These are phyloP conservation scores for Rhexocercosporidium sp. DNA, from an alignment of 2,329 filamentous ascomycete species.

Conservation along the genomic window DNA sequence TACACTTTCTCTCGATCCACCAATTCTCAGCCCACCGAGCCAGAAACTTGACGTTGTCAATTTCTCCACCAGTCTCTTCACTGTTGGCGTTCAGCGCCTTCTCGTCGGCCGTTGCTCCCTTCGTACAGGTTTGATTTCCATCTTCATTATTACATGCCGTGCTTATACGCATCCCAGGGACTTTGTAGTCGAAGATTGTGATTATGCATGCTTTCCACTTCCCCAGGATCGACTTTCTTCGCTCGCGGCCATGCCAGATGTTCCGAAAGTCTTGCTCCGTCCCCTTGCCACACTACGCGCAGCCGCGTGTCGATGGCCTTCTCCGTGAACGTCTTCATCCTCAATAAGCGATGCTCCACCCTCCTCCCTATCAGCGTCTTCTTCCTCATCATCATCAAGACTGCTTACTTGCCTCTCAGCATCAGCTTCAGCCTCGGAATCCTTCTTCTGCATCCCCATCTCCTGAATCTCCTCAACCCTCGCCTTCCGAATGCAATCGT, in stretches of 20 bases:
- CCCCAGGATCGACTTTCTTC: neutral
- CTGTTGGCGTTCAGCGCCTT: neutral
- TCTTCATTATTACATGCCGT: neutral
- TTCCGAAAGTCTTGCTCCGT: neutral
- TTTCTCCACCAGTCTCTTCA: neutral
- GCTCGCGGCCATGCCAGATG: neutral
- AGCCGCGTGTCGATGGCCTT: no score
- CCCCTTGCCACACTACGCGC: neutral
- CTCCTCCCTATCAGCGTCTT: neutral
- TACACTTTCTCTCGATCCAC: no score
- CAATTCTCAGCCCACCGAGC: no score
- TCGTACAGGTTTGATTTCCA: neutral
- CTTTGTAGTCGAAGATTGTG: neutral
- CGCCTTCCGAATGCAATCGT: neutral
- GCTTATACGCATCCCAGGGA: neutral
- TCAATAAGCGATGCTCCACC: neutral
- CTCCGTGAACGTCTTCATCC: neutral
- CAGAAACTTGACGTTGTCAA: no score
- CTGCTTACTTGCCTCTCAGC: neutral
- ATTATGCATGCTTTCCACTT: neutral
- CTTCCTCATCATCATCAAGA: neutral
- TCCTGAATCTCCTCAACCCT: neutral
- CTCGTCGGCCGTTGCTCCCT: neutral
- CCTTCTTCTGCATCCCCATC: neutral
- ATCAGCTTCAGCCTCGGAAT: neutral